Base-by-base conservation (phyloP, 2,329 filamentous ascomycete species). In the Sphaerulina musiva region DNA sequence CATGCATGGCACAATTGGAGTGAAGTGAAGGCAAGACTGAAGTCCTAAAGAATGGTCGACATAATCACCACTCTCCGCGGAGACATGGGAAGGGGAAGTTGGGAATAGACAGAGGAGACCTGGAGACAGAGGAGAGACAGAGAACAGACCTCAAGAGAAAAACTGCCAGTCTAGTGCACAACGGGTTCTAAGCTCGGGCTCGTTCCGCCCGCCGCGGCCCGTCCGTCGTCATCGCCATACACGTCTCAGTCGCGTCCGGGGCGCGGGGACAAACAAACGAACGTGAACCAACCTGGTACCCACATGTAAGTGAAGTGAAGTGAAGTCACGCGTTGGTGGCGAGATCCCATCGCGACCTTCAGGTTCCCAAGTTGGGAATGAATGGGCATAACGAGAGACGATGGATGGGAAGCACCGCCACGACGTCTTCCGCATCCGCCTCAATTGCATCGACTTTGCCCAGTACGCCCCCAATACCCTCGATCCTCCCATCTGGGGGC, bases 361-460 rank as follows among this genome's bases (percentile, higher is more conserved):
- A 3, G 2, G 11, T 14, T 5, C n/a, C 20, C 20, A 20, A 20
- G 3, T 3, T 20, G 3, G 20, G 20, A 20, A 20, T 20, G 20
- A 20, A 20, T 20, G 20, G 20, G 20, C 20, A 20, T 4, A 20
- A 20, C 20, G 2, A 20, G 20, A 4, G 64, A 67, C 46, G 56
- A 68, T 68, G 66, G 66, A 62, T 59, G 56, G 53, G 45, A 54
- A 55, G 23, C 44, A 59, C 56, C 56, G 51, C 44, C 51, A 55
- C 17, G 49, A 59, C 32, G 48, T 57, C 48, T 97, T 98, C 74
- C 86, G 88, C 64, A 84, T 98, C 69, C 87, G 91, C 64, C 77
- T 98, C 68, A 96, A 98, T 70, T 95, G 89, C 75, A 85, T 98
- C 74, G 93, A 98, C 73, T 85, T 93, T 70, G 98, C 97, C 71